Conservation (phyloP, 2,329 filamentous ascomycete genomes). For the Zarea fungicola region DNA sequence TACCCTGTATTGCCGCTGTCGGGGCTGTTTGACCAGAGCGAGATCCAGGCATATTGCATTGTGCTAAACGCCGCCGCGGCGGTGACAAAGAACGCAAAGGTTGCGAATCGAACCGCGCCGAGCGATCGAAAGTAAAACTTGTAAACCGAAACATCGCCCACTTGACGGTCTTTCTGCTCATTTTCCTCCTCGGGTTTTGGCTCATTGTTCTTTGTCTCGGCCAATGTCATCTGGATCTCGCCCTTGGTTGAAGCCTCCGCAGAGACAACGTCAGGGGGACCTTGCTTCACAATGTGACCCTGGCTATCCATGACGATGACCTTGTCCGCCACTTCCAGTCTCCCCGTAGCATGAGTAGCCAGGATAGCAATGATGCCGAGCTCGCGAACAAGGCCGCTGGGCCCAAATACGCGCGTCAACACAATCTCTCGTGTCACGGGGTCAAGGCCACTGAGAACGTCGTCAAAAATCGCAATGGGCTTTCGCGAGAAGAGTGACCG, state of each 20-base stretch:
- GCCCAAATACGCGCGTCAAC: slow-evolving; percentile 34
- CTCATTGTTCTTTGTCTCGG: slow-evolving; percentile 12
- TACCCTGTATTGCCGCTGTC: slow-evolving; percentile 5
- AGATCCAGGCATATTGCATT: slow-evolving; percentile 3
- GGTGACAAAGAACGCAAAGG: neutral
- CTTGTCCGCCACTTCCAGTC: slow-evolving; percentile 36
- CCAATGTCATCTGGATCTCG: slow-evolving; percentile 30
- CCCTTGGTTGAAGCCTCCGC: slow-evolving; percentile 15
- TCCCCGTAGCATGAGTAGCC: slow-evolving; percentile 29
- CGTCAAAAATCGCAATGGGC: slow-evolving; percentile 32
- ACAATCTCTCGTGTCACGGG: slow-evolving; percentile 36
- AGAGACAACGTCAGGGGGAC: slow-evolving; percentile 14
- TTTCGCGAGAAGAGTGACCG: slow-evolving; percentile 29
- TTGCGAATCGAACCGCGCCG: neutral
- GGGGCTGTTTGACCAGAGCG: slow-evolving; percentile 7
- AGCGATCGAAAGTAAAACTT: slow-evolving; percentile 12
- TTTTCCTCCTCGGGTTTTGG: neutral
- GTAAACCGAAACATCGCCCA: neutral
- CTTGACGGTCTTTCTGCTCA: neutral
- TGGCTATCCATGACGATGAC: slow-evolving; percentile 37
- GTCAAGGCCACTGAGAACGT: slow-evolving; percentile 36
- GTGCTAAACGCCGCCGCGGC: neutral
- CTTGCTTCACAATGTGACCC: slow-evolving; percentile 37
- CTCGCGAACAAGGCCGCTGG: slow-evolving; percentile 28
- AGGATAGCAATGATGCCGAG: slow-evolving; percentile 27